These are phyloP conservation scores for Elsinoe ampelina DNA, from an alignment of 2,329 filamentous ascomycete genomes.

Conservation along the genomic window DNA sequence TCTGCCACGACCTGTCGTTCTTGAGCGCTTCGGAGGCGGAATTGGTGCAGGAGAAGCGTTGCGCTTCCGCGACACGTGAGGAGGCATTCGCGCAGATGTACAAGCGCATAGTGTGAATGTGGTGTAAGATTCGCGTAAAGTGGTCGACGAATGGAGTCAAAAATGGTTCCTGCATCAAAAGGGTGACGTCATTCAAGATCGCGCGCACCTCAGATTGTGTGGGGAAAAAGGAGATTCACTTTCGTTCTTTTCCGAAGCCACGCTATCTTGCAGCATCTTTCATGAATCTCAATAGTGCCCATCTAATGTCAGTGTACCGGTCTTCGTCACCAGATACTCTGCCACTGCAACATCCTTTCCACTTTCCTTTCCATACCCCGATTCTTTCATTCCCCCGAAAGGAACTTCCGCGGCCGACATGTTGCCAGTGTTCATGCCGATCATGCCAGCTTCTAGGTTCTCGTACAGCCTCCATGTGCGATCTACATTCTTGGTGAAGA, in stretches of 20 bases:
- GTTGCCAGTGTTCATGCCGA: constrained; percentile 54
- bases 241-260: no score
- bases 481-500: constrained; percentile 59
- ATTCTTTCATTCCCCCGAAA: constrained; percentile 60
- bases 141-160: no score
- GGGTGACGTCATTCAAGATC: constrained; percentile 1
- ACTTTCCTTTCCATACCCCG: constrained; percentile 58
- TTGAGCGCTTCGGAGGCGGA: constrained; percentile 30
- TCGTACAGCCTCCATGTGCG: constrained; percentile 57
- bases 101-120: background rate
- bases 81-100: constrained; percentile 47
- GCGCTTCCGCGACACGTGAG: constrained; percentile 58
- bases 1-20: constrained; percentile 27
- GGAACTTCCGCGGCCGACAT: constrained; percentile 57
- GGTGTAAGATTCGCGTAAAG: no score
- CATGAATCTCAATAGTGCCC: constrained; percentile 37
- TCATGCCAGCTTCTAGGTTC: constrained; percentile 61
- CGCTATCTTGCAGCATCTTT: no score
- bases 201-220: background rate
- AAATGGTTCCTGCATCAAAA: constrained; percentile 1
- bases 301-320: constrained; percentile 53
- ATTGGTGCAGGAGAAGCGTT: constrained; percentile 30
- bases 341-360: constrained; percentile 57
- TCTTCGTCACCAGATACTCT: constrained; percentile 52
- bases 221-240: no score